Percentiles rank a stretch among this genome's conserved stretches.
Evolutionary conservation across 75 land plant genomes (phyloP).

Genomic region (Cunninghamia lanceolata): DNA sequence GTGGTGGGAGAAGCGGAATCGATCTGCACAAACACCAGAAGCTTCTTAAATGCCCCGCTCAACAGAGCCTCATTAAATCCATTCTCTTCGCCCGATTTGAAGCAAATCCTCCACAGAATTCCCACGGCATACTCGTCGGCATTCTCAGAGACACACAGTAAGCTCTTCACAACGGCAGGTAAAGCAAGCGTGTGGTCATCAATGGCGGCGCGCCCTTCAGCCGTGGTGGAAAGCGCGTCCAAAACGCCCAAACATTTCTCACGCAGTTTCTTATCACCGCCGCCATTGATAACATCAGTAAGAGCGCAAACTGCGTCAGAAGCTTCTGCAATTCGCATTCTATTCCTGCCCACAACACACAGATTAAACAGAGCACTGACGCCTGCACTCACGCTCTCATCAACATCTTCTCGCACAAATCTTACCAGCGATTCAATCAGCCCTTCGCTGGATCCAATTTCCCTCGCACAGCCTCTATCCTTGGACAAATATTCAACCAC

Average conservation of each 20-base stretch:
- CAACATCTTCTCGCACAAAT: background rate
- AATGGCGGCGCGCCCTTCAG: constrained; percentile 23
- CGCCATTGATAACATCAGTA: constrained; percentile 1
- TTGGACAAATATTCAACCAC: background rate
- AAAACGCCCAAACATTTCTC: constrained; percentile 25
- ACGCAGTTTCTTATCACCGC: background rate
- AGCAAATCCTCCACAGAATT: constrained; percentile 15
- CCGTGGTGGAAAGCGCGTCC: constrained; percentile 28
- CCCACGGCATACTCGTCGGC: constrained; percentile 26
- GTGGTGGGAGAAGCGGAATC: constrained; percentile 23
- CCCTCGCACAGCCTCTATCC: background rate
- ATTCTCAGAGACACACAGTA: constrained; percentile 16
- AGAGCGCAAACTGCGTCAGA: constrained; percentile 19
- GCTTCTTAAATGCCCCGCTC: constrained; percentile 20
- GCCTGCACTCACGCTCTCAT: background rate
- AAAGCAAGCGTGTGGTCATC: constrained; percentile 10
- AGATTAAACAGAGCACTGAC: constrained; percentile 9
- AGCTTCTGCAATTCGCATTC: background rate
- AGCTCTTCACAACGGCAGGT: constrained; percentile 14
- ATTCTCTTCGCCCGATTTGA: constrained; percentile 11
- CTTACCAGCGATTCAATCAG: background rate
- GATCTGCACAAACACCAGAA: constrained; percentile 31
- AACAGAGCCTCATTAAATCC: constrained; percentile 13
- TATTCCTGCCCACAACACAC: background rate
- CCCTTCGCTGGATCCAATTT: constrained; percentile 4